These are phyloP conservation scores for Tuber aestivum DNA, from an alignment of 495 filamentous ascomycete genomes.

Conservation along the genomic window DNA sequence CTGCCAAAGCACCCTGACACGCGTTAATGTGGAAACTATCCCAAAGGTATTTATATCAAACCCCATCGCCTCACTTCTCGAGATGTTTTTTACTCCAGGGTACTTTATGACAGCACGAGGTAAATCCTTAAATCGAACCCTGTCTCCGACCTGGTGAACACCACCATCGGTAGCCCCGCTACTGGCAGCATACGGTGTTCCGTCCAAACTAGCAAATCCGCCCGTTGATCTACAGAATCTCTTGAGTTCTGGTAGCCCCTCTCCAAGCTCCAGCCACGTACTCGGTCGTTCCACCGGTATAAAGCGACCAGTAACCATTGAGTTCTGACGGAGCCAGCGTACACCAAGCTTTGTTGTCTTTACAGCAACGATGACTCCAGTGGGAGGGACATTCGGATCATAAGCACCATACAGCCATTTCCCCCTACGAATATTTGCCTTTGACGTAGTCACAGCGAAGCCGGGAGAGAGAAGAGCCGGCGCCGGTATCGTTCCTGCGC, in stretches of 20 bases:
- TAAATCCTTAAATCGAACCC: constrained; percentile 53
- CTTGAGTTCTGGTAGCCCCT: constrained; percentile 22
- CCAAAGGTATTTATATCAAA: constrained; percentile 56
- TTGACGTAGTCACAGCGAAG: constrained; percentile 49
- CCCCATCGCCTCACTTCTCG: constrained; percentile 50
- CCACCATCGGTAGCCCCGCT: constrained; percentile 26
- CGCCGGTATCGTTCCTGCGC: constrained; percentile 28
- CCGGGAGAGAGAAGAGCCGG: constrained; percentile 45
- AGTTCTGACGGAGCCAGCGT: constrained; percentile 51
- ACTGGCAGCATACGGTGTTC: constrained; percentile 17
- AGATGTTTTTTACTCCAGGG: constrained; percentile 46
- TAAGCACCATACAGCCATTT: constrained; percentile 51
- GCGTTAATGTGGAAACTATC: constrained; percentile 48
- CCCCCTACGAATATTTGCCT: constrained; percentile 50
- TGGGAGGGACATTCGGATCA: constrained; percentile 44
- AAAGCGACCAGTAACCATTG: constrained; percentile 41
- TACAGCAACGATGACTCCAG: constrained; percentile 51
- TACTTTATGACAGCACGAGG: constrained; percentile 50
- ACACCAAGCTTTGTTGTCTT: constrained; percentile 47
- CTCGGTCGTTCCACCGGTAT: constrained; percentile 26
- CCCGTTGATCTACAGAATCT: constrained; percentile 38
- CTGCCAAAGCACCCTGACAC: constrained; percentile 56
- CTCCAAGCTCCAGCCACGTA: constrained; percentile 27
- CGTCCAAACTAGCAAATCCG: constrained; percentile 32
- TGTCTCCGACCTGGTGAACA: constrained; percentile 45